Percentiles rank a stretch among this genome's conserved stretches.
Conservation (phyloP, 805 yeast genomes). For the Zygosaccharomyces rouxii region DNA sequence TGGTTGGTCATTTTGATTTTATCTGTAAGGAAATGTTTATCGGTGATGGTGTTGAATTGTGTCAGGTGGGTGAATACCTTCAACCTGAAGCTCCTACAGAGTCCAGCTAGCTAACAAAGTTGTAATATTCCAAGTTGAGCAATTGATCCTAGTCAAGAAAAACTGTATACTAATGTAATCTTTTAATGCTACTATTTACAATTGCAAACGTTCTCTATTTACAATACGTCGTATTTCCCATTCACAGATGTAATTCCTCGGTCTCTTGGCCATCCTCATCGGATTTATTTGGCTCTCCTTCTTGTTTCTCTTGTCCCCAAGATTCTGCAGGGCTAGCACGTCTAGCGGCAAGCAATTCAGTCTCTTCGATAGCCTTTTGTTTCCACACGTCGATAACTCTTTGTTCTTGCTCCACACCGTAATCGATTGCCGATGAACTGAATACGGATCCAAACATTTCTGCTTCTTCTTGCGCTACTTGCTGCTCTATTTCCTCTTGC, state of each 20-base stretch:
- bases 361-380: conserved; percentile 58
- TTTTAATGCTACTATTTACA: conserved; percentile 12
- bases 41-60: conserved; percentile 24
- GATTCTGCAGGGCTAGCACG: conserved; percentile 32
- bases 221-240: conserved; percentile 3
- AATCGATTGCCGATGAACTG: conserved; percentile 55
- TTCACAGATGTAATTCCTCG: conserved; percentile 14
- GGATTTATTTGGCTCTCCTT: conserved; percentile 4
- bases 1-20: conserved; percentile 36
- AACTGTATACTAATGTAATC: neutral
- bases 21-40: conserved; percentile 25
- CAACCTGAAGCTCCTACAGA: neutral
- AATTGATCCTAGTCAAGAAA: neutral
- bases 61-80: conserved; percentile 17
- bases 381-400: conserved; percentile 69
- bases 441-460: conserved; percentile 79
- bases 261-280: conserved; percentile 9
- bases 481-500: conserved; percentile 70
- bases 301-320: conserved; percentile 20
- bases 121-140: neutral
- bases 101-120: neutral
- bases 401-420: conserved; percentile 70
- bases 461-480: conserved; percentile 76
- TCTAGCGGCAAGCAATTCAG: conserved; percentile 52
- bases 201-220: conserved; percentile 7